Evolutionary conservation across 73 alveolate species (phyloP).

Genomic region (Paramecium pentaurelia): DNA sequence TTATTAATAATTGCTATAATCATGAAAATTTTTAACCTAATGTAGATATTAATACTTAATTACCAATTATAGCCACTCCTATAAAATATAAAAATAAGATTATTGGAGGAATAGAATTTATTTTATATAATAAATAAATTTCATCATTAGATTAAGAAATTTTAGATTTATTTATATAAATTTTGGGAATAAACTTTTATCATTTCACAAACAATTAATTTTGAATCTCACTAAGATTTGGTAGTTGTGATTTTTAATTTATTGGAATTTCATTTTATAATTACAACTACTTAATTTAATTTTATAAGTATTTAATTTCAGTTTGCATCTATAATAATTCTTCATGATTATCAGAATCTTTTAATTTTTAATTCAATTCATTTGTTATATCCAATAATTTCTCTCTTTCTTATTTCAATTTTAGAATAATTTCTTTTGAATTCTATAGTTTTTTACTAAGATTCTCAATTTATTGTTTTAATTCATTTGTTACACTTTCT

Average conservation of each 20-base stretch:
- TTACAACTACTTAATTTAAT: slow-evolving; percentile 1
- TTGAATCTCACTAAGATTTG: slow-evolving; percentile 1
- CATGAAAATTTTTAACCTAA: background rate
- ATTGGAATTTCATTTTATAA: background rate
- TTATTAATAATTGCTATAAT: background rate
- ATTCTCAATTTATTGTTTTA: background rate
- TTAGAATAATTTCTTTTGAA: background rate
- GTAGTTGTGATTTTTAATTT: background rate
- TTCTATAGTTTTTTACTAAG: background rate
- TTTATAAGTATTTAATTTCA: background rate
- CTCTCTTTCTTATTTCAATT: slow-evolving; percentile 10
- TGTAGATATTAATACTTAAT: background rate
- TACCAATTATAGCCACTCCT: slow-evolving; percentile 11
- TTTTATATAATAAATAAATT: background rate
- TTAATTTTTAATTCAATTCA: slow-evolving; percentile 18
- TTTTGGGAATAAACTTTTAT: background rate
- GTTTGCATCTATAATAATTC: background rate
- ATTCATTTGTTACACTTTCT: background rate
- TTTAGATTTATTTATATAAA: background rate
- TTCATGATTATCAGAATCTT: background rate
- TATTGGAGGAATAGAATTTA: slow-evolving; percentile 11
- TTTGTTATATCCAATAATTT: background rate
- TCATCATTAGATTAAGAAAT: background rate
- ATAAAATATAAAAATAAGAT: background rate
- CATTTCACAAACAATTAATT: slow-evolving; percentile 4